Conservation (phyloP, 805 yeast species). For the Lachancea sp. region DNA sequence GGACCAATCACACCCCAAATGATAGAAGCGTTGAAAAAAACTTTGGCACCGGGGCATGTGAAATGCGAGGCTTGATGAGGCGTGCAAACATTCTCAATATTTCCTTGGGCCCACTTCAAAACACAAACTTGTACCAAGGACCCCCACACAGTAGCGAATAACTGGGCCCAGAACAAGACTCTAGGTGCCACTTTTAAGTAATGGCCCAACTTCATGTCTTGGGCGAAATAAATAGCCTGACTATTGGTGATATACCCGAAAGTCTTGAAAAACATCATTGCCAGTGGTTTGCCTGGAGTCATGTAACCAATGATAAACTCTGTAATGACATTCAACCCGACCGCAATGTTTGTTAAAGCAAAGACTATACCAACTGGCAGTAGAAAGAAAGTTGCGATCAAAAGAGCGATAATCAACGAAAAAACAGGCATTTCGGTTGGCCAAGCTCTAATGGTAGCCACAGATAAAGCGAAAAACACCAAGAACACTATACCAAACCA, state of each 20-base stretch:
- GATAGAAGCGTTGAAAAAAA: constrained; percentile 50
- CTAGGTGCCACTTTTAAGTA: constrained; percentile 61
- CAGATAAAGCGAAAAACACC: constrained; percentile 42
- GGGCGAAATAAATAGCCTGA: constrained; percentile 49
- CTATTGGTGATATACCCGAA: constrained; percentile 48
- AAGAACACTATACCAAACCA: constrained; percentile 47
- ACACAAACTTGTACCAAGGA: constrained; percentile 39
- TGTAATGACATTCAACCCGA: constrained; percentile 57
- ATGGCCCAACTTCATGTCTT: constrained; percentile 58
- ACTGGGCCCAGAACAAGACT: constrained; percentile 48
- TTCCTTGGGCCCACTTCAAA: constrained; percentile 37
- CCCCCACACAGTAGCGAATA: constrained; percentile 41
- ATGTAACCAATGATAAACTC: constrained; percentile 42
- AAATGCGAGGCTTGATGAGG: constrained; percentile 39
- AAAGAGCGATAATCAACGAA: constrained; percentile 53
- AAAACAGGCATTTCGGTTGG: constrained; percentile 37
- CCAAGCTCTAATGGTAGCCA: constrained; percentile 36
- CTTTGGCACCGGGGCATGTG: constrained; percentile 41
- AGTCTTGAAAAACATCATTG: constrained; percentile 55
- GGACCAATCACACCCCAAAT: constrained; percentile 66
- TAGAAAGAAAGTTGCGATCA: constrained; percentile 48
- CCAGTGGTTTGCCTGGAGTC: constrained; percentile 54
- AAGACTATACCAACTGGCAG: constrained; percentile 57
- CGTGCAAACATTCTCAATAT: constrained; percentile 39
- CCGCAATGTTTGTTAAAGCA: constrained; percentile 54